These are phyloP conservation scores for Aschersonia sp. DNA, from an alignment of 2,329 filamentous ascomycete species.

Conservation along the genomic window DNA sequence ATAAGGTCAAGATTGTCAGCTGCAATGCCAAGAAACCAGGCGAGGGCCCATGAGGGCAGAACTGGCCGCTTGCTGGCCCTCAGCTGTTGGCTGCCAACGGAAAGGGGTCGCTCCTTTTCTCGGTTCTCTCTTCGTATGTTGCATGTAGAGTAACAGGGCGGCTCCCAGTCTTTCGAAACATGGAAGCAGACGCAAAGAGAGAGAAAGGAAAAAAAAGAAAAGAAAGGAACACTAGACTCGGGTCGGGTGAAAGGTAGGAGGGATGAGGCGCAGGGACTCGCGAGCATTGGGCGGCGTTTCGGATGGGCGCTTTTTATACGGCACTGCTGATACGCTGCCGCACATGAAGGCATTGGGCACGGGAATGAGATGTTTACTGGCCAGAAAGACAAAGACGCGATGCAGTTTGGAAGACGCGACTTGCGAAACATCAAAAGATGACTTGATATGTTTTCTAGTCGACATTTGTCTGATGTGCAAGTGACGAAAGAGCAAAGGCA, in stretches of 20 bases:
- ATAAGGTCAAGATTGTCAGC: slow-evolving; percentile 96
- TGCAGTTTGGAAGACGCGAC: too few relatives aligned
- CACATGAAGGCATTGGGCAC: too few relatives aligned
- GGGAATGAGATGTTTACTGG: too few relatives aligned
- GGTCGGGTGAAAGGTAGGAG: background rate
- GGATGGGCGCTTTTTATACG: background rate
- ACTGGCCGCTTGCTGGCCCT: background rate
- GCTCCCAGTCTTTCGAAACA: too few relatives aligned
- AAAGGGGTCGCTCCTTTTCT: background rate
- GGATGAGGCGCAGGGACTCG: background rate
- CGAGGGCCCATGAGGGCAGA: slow-evolving; percentile 13
- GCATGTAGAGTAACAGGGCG: background rate
- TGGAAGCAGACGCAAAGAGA: too few relatives aligned
- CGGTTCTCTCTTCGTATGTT: background rate
- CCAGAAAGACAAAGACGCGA: too few relatives aligned
- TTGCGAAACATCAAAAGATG: too few relatives aligned
- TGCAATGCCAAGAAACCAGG: slow-evolving; percentile 72
- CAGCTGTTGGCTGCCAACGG: too few relatives aligned
- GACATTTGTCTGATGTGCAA: too few relatives aligned
- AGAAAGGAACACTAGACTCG: background rate
- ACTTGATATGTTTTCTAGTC: too few relatives aligned
- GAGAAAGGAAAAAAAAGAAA: background rate
- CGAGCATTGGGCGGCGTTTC: slow-evolving; percentile 8
- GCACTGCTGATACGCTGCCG: too few relatives aligned
- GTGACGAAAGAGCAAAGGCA: too few relatives aligned